Percentiles rank a stretch among this genome's conserved stretches.
phyloP scores from a whole-genome alignment of 1,284 basidiomycete genomes.

The Melampsora americana region DNA sequence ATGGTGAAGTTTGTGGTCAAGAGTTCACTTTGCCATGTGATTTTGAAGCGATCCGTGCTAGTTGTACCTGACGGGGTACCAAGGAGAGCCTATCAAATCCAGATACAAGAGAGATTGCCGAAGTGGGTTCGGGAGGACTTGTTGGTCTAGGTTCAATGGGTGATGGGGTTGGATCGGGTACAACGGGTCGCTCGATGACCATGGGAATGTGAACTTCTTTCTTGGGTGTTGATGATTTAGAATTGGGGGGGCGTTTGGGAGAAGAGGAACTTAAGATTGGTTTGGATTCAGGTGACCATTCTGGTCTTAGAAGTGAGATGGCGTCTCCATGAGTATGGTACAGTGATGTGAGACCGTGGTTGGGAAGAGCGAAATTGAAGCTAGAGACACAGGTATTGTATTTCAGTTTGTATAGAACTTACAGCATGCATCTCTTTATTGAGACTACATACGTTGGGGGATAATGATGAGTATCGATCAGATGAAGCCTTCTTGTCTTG shows the following conservation, averaged over 20 bases:
- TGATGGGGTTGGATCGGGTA: not conserved
- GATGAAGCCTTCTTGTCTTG: constrained; percentile 38
- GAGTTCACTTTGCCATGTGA: not conserved
- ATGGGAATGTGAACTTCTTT: not conserved
- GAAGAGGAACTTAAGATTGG: not conserved
- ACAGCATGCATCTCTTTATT: not conserved
- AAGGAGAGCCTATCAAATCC: constrained; percentile 16
- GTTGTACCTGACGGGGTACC: constrained; percentile 31
- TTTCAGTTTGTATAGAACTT: not conserved
- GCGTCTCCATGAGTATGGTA: constrained; percentile 22
- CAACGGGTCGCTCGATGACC: not conserved
- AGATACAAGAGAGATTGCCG: not conserved
- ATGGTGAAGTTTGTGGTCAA: no score
- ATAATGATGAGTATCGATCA: constrained; percentile 30
- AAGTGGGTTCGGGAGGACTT: not conserved
- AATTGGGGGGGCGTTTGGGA: not conserved
- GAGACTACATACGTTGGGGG: constrained; percentile 23
- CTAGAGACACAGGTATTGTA: not conserved
- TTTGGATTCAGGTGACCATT: constrained; percentile 11
- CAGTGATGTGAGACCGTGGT: constrained; percentile 28
- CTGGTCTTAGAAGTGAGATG: constrained; percentile 27
- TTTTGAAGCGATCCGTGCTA: not conserved
- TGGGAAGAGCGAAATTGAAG: constrained; percentile 38
- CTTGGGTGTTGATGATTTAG: not conserved
- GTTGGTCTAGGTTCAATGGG: not conserved